Conservation (phyloP, 1,284 basidiomycete species). For the Porodaedalea pini region DNA sequence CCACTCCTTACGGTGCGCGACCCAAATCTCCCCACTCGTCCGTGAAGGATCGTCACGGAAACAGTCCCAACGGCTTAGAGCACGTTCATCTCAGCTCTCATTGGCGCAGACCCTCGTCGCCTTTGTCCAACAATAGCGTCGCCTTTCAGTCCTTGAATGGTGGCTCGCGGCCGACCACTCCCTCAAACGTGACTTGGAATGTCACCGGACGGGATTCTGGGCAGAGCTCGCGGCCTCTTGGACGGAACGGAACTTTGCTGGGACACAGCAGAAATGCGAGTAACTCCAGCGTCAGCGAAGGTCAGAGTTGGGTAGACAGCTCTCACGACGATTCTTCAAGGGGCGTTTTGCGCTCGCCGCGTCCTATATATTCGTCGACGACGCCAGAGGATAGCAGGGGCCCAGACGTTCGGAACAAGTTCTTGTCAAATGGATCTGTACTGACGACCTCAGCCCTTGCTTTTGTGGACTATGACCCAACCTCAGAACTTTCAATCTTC, state of each 20-base stretch:
- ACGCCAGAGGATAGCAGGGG: constrained; percentile 46
- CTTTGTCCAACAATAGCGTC: constrained; percentile 45
- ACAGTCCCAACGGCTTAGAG: constrained; percentile 36
- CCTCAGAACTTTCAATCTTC: constrained; percentile 1
- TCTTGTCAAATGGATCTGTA: constrained; percentile 28
- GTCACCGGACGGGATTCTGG: constrained; percentile 14
- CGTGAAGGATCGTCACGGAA: constrained; percentile 13
- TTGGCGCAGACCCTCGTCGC: constrained; percentile 62
- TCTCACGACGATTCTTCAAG: neutral
- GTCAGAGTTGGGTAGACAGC: neutral
- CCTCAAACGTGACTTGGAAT: constrained; percentile 67
- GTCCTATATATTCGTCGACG: constrained; percentile 25
- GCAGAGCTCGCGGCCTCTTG: constrained; percentile 21
- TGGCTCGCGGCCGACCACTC: constrained; percentile 63
- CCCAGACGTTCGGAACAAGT: constrained; percentile 49
- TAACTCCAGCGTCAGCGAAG: constrained; percentile 28
- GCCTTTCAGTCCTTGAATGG: constrained; percentile 58
- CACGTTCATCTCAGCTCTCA: constrained; percentile 46
- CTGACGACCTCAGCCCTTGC: constrained; percentile 16
- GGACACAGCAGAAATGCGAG: constrained; percentile 60
- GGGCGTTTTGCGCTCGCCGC: neutral
- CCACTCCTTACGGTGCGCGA: constrained; percentile 36
- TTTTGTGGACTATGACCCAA: constrained; percentile 14
- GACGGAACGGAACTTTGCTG: constrained; percentile 33
- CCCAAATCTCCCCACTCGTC: constrained; percentile 43